phyloP scores from a whole-genome alignment of 2,329 filamentous ascomycete species.

The Cladosporium sp. region DNA sequence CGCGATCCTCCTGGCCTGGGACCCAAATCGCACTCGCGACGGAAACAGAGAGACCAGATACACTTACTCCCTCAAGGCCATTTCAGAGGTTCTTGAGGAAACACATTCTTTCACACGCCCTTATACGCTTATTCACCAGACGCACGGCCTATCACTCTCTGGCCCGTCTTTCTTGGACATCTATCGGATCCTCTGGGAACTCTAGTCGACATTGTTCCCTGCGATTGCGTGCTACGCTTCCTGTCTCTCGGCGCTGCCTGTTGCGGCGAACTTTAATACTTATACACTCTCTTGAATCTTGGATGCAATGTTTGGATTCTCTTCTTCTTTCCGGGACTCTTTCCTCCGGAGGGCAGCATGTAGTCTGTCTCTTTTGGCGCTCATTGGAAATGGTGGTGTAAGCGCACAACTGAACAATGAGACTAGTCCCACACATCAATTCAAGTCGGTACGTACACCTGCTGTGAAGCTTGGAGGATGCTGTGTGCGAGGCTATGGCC shows the following conservation, averaged over 20 bases:
- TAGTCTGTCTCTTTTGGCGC: constrained; percentile 5
- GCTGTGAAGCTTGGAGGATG: background rate
- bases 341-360: background rate
- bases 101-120: background rate
- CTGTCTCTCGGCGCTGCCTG: background rate
- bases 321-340: background rate
- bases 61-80: background rate
- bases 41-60: background rate
- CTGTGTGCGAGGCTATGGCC: background rate
- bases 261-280: background rate
- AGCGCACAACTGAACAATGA: constrained; percentile 28
- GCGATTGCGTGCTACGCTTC: constrained; percentile 8
- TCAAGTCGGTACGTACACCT: constrained; percentile 30
- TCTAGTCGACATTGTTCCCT: constrained; percentile 8
- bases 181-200: background rate
- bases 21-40: background rate
- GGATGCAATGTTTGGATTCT: constrained; percentile 5
- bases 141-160: constrained; percentile 5
- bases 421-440: constrained; percentile 33
- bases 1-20: background rate
- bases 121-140: background rate
- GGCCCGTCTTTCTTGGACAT: background rate
- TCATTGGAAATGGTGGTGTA: constrained; percentile 4
- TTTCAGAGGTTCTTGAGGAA: background rate
- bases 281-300: constrained; percentile 1